These are phyloP conservation scores for Colletotrichum lini DNA, from an alignment of 2,329 filamentous ascomycete genomes.

Conservation along the genomic window DNA sequence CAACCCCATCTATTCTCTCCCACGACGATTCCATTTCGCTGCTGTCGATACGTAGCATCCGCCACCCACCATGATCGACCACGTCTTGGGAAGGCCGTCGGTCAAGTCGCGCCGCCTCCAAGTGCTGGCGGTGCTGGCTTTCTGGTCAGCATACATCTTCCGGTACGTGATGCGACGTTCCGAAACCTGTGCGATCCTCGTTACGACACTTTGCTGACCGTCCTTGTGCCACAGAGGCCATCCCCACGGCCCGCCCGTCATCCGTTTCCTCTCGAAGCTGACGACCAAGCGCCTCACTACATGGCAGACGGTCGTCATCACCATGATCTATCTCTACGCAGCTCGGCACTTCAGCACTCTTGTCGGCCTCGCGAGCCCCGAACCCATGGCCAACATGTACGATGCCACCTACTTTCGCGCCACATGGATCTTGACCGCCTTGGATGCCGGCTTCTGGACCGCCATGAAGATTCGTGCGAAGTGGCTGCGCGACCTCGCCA, in stretches of 20 bases:
- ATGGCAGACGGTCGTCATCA: constrained; percentile 91
- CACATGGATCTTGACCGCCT: constrained; percentile 94
- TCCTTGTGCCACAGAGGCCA: constrained; percentile 72
- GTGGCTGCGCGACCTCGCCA: constrained; percentile 86
- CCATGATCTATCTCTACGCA: constrained; percentile 91
- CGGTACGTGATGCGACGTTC: constrained; percentile 62
- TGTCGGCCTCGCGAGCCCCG: constrained; percentile 89
- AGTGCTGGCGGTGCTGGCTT: constrained; percentile 89
- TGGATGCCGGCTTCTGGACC: constrained; percentile 98
- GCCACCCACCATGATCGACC: constrained; percentile 75
- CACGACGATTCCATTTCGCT: not conserved
- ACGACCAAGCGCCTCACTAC: constrained; percentile 81
- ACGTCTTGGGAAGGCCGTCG: constrained; percentile 92
- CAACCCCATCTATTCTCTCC: not conserved
- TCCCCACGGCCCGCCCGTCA: constrained; percentile 86
- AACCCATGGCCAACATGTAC: constrained; percentile 95
- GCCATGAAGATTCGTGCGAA: constrained; percentile 90
- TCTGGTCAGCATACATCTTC: constrained; percentile 90
- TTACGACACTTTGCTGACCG: not conserved
- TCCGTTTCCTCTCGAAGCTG: constrained; percentile 79
- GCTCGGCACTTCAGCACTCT: constrained; percentile 95
- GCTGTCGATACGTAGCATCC: constrained; percentile 11
- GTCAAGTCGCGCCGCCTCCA: constrained; percentile 93
- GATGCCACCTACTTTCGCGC: constrained; percentile 93
- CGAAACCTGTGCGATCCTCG: not conserved